phyloP scores from a whole-genome alignment of 2,329 filamentous ascomycete genomes.

The Microcyclosporella mali region DNA sequence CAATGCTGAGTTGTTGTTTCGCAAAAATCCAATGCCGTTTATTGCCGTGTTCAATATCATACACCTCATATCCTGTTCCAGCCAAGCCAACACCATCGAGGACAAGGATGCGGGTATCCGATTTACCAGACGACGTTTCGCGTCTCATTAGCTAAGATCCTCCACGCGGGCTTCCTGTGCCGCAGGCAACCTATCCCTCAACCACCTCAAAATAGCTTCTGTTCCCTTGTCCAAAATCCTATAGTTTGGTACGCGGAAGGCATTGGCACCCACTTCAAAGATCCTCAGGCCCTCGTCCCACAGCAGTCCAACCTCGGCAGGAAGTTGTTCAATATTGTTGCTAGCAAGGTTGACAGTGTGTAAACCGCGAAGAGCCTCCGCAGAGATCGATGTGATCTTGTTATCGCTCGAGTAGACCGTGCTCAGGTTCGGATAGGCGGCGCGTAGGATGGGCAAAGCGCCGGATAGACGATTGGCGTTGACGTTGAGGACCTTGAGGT shows the following conservation, averaged over 20 bases:
- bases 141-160: neutral
- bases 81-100: too few species aligned
- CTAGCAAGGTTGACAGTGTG: conserved; percentile 72
- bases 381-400: conserved; percentile 59
- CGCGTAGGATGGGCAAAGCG: conserved; percentile 59
- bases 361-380: conserved; percentile 67
- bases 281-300: conserved; percentile 58
- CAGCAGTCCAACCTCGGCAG: conserved; percentile 72
- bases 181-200: conserved; percentile 51
- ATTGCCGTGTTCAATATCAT: too few species aligned
- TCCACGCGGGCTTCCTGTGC: conserved; percentile 21
- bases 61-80: too few species aligned
- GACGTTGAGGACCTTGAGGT: conserved; percentile 69
- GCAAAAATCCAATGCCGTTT: too few species aligned
- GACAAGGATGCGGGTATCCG: too few species aligned
- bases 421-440: conserved; percentile 62
- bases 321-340: conserved; percentile 78
- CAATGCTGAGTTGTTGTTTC: too few species aligned
- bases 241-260: conserved; percentile 80
- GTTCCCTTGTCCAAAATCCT: conserved; percentile 81
- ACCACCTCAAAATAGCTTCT: conserved; percentile 73
- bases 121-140: too few species aligned
- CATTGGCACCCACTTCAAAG: conserved; percentile 76
- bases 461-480: conserved; percentile 73
- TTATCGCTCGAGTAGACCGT: conserved; percentile 75